These are phyloP conservation scores for Pythium dissotocum DNA, from an alignment of 352 stramenopile genomes.

Conservation along the genomic window DNA sequence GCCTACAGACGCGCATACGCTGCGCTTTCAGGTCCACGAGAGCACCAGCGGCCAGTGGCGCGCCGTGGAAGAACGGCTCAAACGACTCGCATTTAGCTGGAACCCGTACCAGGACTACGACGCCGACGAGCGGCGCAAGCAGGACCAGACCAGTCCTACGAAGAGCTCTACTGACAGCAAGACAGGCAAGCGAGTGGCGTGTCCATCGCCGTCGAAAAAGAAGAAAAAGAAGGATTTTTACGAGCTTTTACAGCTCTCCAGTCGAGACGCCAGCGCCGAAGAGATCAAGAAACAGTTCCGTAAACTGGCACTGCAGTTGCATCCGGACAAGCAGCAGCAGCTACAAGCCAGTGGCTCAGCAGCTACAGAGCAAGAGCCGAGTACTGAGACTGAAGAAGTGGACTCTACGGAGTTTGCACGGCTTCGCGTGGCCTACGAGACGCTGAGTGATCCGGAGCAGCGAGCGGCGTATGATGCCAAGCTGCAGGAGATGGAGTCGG, in stretches of 20 bases:
- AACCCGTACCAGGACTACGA: constrained; percentile 75
- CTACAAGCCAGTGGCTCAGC: not conserved
- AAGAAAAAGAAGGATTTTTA: constrained; percentile 67
- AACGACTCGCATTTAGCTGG: constrained; percentile 62
- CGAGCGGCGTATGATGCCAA: constrained; percentile 62
- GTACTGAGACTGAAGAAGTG: not conserved
- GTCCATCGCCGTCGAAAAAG: constrained; percentile 8
- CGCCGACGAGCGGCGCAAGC: constrained; percentile 22
- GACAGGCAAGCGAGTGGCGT: constrained; percentile 16
- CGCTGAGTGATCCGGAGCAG: constrained; percentile 58
- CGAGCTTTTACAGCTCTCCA: constrained; percentile 47
- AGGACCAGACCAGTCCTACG: constrained; percentile 13
- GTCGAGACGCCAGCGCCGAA: constrained; percentile 32
- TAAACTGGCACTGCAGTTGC: constrained; percentile 57
- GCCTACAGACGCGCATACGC: constrained; percentile 56
- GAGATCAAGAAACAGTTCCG: constrained; percentile 72
- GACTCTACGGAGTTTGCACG: constrained; percentile 62
- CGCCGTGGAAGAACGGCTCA: constrained; percentile 56
- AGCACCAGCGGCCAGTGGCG: constrained; percentile 60
- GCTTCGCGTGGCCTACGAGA: constrained; percentile 71
- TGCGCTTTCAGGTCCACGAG: constrained; percentile 64
- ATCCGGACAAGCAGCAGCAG: constrained; percentile 69
- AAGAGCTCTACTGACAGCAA: not conserved
- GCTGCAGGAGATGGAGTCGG: constrained; percentile 27
- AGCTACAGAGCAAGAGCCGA: constrained; percentile 8